phyloP scores from a whole-genome alignment of 768 basidiomycete genomes.

The Pisolithus microcarpus region DNA sequence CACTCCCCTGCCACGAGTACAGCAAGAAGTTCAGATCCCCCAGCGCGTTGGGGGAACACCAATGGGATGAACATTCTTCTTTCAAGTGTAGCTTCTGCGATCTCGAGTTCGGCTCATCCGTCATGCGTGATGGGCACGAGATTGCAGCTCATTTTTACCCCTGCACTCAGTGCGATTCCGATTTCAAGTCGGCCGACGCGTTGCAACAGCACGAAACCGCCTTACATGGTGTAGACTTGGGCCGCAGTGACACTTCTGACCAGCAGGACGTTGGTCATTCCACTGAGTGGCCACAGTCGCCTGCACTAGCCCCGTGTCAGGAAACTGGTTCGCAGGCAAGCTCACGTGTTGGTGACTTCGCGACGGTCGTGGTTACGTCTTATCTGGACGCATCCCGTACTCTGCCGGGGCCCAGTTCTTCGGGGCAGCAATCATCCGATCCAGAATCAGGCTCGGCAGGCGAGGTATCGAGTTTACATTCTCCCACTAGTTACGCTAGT shows the following conservation, averaged over 20 bases:
- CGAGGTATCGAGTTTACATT: too few relatives aligned
- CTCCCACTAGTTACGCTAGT: too few relatives aligned
- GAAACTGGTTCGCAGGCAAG: too few relatives aligned
- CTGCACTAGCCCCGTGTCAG: too few relatives aligned
- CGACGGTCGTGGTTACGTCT: too few relatives aligned
- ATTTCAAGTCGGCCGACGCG: not conserved
- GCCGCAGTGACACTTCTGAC: not conserved
- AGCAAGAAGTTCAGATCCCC: not conserved
- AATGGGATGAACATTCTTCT: not conserved
- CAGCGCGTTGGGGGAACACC: not conserved
- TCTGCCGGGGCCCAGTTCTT: too few relatives aligned
- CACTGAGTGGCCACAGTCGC: too few relatives aligned
- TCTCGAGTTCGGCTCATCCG: constrained; percentile 3
- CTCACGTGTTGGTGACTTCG: too few relatives aligned
- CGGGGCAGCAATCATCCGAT: too few relatives aligned
- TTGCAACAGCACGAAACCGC: not conserved
- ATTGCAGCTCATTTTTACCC: not conserved
- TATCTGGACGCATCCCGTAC: too few relatives aligned
- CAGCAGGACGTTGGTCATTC: too few relatives aligned
- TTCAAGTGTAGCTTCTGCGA: not conserved
- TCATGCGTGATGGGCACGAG: constrained; percentile 7
- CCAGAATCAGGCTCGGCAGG: too few relatives aligned
- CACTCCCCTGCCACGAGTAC: not conserved
- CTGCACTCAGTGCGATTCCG: constrained; percentile 1
- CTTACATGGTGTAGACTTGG: not conserved